These are phyloP conservation scores for Wickerhamiella bombiphila DNA, from an alignment of 805 yeast genomes.

Conservation along the genomic window DNA sequence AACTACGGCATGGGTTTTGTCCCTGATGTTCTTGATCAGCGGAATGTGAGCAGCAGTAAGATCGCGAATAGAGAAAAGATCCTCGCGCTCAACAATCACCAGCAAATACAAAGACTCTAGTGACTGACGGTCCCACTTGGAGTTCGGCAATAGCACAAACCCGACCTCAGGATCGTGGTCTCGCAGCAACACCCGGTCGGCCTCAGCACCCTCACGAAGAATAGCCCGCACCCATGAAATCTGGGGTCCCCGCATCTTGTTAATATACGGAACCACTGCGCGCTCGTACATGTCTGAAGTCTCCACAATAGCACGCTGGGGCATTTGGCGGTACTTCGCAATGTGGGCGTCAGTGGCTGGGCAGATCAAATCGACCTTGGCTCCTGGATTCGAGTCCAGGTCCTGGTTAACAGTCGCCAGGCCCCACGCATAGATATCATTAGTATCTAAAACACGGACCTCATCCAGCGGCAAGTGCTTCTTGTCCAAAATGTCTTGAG, in stretches of 20 bases:
- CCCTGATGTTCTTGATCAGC: constrained; percentile 37
- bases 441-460: constrained; percentile 36
- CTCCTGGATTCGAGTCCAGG: constrained; percentile 34
- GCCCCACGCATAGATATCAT: constrained; percentile 83
- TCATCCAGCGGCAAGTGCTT: constrained; percentile 13
- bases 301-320: constrained; percentile 50
- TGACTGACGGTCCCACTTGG: constrained; percentile 79
- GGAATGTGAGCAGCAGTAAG: constrained; percentile 43
- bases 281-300: constrained; percentile 60
- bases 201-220: constrained; percentile 64
- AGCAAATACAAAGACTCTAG: constrained; percentile 61
- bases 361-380: constrained; percentile 61
- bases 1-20: constrained; percentile 35
- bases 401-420: constrained; percentile 35
- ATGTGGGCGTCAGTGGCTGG: constrained; percentile 87
- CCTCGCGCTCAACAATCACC: constrained; percentile 55
- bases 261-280: constrained; percentile 61
- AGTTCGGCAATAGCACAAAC: constrained; percentile 75
- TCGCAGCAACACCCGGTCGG: constrained; percentile 61
- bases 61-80: constrained; percentile 64
- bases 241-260: constrained; percentile 59
- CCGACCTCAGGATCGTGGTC: constrained; percentile 31
- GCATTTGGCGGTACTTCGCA: constrained; percentile 51
- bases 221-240: constrained; percentile 86
- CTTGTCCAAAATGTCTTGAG: constrained; percentile 2